These are phyloP conservation scores for Apophysomyces trapeziformis DNA, from an alignment of 371 early-diverging fungal genomes.

Conservation along the genomic window DNA sequence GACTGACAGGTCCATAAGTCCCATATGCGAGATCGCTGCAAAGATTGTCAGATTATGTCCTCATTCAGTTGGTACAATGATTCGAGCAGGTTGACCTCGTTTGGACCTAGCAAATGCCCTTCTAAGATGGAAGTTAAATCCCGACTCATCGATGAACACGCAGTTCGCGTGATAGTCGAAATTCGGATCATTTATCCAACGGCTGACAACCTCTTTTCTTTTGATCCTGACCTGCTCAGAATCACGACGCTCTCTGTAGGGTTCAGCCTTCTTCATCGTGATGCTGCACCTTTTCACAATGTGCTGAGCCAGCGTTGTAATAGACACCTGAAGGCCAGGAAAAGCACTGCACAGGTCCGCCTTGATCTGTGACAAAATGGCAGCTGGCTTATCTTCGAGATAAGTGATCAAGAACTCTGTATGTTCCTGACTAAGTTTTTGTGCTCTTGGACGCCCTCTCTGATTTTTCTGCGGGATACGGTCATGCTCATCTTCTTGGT, in stretches of 20 bases:
- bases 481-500: background rate
- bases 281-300: background rate
- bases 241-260: background rate
- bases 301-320: background rate
- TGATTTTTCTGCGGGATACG: background rate
- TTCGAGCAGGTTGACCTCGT: slow-evolving; percentile 1
- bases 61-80: slow-evolving; percentile 1
- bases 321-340: background rate
- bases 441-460: background rate
- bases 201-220: background rate
- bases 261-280: background rate
- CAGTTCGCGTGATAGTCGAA: slow-evolving; percentile 2
- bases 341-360: background rate
- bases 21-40: background rate
- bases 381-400: background rate
- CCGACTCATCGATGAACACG: slow-evolving; percentile 16
- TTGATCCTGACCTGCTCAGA: background rate
- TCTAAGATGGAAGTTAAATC: slow-evolving; percentile 2
- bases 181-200: background rate
- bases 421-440: background rate
- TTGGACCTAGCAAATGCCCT: slow-evolving; percentile 6
- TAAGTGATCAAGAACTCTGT: background rate
- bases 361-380: slow-evolving; percentile 5
- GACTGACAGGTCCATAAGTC: background rate
- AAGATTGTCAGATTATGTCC: background rate